Conservation (phyloP, 176 grass and related monocot species). For the Secale cereale region DNA sequence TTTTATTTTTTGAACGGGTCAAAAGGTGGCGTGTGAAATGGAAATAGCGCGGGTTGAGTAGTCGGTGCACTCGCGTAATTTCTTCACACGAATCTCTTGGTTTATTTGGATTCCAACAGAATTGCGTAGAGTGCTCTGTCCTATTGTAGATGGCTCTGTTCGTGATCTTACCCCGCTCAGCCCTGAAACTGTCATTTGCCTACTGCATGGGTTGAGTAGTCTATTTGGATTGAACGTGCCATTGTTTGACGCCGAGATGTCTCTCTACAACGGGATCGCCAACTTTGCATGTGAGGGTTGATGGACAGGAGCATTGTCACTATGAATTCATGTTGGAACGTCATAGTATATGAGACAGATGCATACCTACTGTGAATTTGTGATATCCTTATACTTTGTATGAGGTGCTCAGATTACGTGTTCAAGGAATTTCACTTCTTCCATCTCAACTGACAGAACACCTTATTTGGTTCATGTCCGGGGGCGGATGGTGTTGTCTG, state of each 20-base stretch:
- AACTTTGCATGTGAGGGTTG: background rate
- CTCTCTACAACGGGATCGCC: background rate
- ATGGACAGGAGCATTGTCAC: slow-evolving; percentile 6
- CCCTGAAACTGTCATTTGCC: no score
- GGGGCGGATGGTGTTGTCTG: no score
- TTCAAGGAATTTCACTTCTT: background rate
- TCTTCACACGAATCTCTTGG: background rate
- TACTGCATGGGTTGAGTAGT: background rate
- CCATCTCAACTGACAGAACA: background rate
- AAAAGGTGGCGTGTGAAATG: background rate
- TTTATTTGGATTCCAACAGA: no score
- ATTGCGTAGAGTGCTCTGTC: no score
- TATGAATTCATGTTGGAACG: background rate
- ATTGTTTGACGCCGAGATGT: slow-evolving; percentile 1
- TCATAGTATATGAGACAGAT: background rate
- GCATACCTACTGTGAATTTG: background rate
- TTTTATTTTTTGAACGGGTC: background rate
- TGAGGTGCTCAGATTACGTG: background rate
- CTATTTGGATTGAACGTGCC: background rate
- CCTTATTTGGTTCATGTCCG: no score
- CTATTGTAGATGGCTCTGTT: background rate
- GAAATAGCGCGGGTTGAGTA: background rate
- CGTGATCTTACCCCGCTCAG: background rate
- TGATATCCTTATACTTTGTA: background rate
- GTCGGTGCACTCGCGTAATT: background rate